These are phyloP conservation scores for Phialophora verrucosa DNA, from an alignment of 2,329 filamentous ascomycete genomes.

Conservation along the genomic window DNA sequence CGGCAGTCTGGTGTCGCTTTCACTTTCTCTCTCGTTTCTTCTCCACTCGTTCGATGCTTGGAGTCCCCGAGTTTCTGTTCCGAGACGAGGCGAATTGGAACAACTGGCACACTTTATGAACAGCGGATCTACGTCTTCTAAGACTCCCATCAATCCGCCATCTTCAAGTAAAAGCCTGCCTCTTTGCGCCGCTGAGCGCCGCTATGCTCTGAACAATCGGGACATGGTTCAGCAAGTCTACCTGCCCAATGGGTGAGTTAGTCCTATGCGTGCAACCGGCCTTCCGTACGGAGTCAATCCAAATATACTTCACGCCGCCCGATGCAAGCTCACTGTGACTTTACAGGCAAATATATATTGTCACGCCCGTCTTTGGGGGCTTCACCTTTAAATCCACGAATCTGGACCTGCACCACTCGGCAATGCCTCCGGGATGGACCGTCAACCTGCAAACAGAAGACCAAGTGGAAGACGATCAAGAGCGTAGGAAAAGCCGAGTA, in stretches of 20 bases:
- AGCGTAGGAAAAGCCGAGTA: constrained; percentile 34
- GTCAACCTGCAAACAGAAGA: constrained; percentile 78
- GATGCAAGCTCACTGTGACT: constrained; percentile 62
- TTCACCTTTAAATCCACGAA: constrained; percentile 87
- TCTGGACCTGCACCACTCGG: constrained; percentile 68
- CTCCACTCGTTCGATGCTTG: neutral
- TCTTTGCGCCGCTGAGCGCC: neutral
- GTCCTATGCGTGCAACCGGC: neutral
- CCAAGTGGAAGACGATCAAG: constrained; percentile 44
- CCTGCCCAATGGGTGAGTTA: constrained; percentile 82
- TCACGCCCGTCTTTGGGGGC: constrained; percentile 88
- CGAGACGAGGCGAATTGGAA: neutral
- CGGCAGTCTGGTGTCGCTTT: neutral
- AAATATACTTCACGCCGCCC: neutral
- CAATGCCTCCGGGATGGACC: constrained; percentile 87
- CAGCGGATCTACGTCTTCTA: neutral
- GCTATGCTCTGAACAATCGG: constrained; percentile 19
- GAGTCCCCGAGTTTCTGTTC: neutral
- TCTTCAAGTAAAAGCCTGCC: neutral
- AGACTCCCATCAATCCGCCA: neutral
- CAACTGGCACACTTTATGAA: neutral
- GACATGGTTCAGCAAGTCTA: constrained; percentile 47
- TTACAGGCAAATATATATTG: constrained; percentile 61
- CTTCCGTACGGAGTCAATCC: neutral
- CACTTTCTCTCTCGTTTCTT: neutral